phyloP scores from a whole-genome alignment of 228 moss, liverwort and hornwort genomes.

The Sphagnum fallax region DNA sequence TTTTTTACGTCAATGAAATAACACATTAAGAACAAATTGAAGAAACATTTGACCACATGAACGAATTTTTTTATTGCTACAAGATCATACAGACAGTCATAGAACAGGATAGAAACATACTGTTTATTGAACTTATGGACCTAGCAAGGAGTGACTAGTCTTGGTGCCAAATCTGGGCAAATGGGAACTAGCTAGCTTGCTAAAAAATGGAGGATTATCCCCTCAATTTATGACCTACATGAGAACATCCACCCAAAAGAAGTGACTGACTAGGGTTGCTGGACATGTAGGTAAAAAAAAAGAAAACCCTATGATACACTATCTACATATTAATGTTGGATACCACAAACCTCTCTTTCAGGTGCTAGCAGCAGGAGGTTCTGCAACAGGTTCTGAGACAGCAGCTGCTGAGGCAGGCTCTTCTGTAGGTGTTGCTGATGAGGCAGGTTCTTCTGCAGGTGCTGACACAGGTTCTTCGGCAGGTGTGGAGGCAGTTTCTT shows the following conservation, averaged over 20 bases:
- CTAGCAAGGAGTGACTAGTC: no score
- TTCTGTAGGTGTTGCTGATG: not conserved
- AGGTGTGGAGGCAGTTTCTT: not conserved
- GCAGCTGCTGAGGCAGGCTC: constrained; percentile 2
- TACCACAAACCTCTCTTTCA: not conserved
- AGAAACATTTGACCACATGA: no score
- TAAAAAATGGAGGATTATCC: not conserved
- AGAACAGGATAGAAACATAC: no score
- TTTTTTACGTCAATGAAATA: no score
- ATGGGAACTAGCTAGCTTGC: not conserved
- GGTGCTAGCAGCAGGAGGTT: not conserved
- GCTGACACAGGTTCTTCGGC: not conserved
- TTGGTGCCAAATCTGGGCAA: no score
- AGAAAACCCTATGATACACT: not conserved
- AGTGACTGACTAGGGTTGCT: not conserved
- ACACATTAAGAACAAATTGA: no score
- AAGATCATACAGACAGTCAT: no score
- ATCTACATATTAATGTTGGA: not conserved
- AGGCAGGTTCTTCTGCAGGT: not conserved
- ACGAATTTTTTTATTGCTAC: no score
- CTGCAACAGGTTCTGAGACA: not conserved
- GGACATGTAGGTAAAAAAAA: not conserved
- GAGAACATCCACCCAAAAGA: not conserved
- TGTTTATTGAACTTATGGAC: no score
- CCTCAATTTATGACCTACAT: not conserved